Conservation (phyloP, 2,329 filamentous ascomycete species). For the Fusarium scirpi region DNA sequence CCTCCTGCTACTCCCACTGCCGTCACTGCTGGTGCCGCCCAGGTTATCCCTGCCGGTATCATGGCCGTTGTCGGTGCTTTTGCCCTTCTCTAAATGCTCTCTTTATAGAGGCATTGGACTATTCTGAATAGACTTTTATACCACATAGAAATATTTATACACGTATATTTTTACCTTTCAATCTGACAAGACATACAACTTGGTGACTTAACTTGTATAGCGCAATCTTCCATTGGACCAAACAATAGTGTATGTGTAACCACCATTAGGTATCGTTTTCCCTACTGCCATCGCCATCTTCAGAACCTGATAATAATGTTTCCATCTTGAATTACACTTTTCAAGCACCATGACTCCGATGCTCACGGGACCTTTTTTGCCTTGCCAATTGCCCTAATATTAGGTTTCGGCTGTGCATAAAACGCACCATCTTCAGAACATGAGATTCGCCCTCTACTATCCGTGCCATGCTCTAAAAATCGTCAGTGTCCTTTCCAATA, state of each 20-base stretch:
- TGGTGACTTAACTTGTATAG: neutral
- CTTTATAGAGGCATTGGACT: neutral
- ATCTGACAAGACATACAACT: rapidly evolving
- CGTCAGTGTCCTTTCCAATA: neutral
- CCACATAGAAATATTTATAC: conserved; percentile 3
- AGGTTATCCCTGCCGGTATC: conserved; percentile 38
- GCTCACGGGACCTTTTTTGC: too few species aligned
- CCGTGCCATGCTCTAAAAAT: rapidly evolving
- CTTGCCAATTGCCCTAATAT: too few species aligned
- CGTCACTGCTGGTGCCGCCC: conserved; percentile 38
- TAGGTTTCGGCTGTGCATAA: too few species aligned
- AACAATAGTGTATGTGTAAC: rapidly evolving
- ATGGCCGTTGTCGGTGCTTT: conserved; percentile 44
- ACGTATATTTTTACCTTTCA: neutral
- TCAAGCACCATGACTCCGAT: too few species aligned
- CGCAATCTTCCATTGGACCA: rapidly evolving
- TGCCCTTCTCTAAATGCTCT: conserved; percentile 41
- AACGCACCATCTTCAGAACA: too few species aligned
- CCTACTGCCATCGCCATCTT: rapidly evolving
- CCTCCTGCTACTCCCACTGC: conserved; percentile 17
- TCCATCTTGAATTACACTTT: too few species aligned
- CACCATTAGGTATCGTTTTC: rapidly evolving
- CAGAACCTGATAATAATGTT: too few species aligned
- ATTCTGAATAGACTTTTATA: conserved; percentile 1
- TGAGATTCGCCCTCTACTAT: rapidly evolving